Conservation (phyloP, 805 yeast species). For the Candida wancherniae region DNA sequence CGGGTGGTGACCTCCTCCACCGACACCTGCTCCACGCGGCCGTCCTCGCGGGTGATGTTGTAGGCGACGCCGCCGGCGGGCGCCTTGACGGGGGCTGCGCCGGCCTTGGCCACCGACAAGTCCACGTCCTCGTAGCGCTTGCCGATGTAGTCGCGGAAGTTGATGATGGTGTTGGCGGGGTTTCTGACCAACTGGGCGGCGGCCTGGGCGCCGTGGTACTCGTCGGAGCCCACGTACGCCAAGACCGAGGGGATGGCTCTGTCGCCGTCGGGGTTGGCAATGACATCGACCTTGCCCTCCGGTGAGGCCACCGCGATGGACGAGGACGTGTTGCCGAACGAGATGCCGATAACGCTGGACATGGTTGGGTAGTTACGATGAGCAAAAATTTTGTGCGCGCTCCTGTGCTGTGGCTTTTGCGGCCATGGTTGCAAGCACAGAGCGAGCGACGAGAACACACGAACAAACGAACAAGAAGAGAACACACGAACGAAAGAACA, state of each 20-base stretch:
- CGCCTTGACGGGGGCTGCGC: constrained; percentile 57
- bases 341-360: constrained; percentile 76
- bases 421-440: no score
- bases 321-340: constrained; percentile 94
- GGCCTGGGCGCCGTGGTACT: constrained; percentile 97
- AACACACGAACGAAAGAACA: no score
- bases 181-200: constrained; percentile 87
- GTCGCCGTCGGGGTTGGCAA: constrained; percentile 99
- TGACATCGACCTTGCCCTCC: constrained; percentile 93
- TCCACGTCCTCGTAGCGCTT: constrained; percentile 66
- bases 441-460: no score
- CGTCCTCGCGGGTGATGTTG: constrained; percentile 49
- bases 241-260: constrained; percentile 91
- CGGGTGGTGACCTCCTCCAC: constrained; percentile 78
- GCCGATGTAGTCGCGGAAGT: constrained; percentile 93
- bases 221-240: constrained; percentile 90
- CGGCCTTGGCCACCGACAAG: constrained; percentile 51
- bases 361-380: constrained; percentile 14
- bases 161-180: constrained; percentile 77
- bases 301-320: constrained; percentile 82
- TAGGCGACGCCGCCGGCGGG: constrained; percentile 65
- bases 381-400: no score
- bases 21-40: constrained; percentile 49
- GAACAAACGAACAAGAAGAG: no score
- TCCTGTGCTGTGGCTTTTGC: no score